Base-by-base conservation (phyloP, 495 filamentous ascomycete species). In the Zalerion maritima region DNA sequence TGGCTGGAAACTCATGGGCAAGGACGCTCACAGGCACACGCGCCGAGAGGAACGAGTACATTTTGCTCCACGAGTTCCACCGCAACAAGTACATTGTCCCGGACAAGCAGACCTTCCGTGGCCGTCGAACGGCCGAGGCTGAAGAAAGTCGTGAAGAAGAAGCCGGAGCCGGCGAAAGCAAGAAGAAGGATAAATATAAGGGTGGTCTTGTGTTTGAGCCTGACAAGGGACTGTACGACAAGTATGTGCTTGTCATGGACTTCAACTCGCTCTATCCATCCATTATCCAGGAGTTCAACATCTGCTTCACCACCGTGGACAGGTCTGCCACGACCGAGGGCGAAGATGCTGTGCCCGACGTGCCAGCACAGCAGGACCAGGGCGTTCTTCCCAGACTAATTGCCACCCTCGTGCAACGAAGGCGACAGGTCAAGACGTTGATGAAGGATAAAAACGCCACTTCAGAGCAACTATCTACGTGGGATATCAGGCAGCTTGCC, bases 131-230 rank as follows among this genome's bases (percentile, higher is more conserved):
- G 39, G 59, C 57, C 8, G 71, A 79, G 14, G 72, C 78, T 37
- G 76, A 75, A 18, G 62, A 69, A 24, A 62, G 64, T 14, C 57
- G 60, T 12, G 73, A 72, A 13, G 78, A 81, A 14, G 82, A 77
- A 2, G 77, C 78, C 16, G 75, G 74, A n/a, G 68, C 53, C 15
- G 69, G 59, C 2, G 80, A 81, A 43, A 62, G 52, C 21, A 89
- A 84, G 57, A 97, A 94, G 67, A 97, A 94, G 50, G 89, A 97
- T 52, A 97, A 96, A 51, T 97, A 78, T 58, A 94, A 97, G 56
- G 89, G 89, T 45, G 89, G 89, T 62, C 67, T 97, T 23, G 89
- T 97, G 35, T 97, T 97, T 42, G 89, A 97, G 47, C 89, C 89
- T 9, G 87, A 96, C 52, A 94, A 81, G 49, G 89, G 91, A 6